These are phyloP conservation scores for Meira miltonrushii DNA, from an alignment of 1,284 basidiomycete species.

Conservation along the genomic window DNA sequence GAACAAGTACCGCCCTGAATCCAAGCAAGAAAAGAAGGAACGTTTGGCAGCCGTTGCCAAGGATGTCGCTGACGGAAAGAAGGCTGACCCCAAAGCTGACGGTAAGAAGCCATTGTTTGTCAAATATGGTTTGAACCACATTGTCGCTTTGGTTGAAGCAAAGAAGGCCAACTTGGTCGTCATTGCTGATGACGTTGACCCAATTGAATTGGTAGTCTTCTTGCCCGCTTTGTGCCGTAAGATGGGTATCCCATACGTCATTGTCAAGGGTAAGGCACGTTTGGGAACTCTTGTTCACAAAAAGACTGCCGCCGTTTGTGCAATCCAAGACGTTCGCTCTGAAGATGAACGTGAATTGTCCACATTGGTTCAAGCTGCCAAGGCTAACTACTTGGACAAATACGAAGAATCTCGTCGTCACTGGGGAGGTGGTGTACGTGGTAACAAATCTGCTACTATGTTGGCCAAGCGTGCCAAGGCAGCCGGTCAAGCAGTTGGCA, in stretches of 20 bases:
- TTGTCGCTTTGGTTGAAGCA: constrained; percentile 79
- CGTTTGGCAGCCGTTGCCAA: constrained; percentile 75
- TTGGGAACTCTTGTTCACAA: constrained; percentile 95
- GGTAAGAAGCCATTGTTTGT: constrained; percentile 82
- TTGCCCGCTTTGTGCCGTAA: constrained; percentile 94
- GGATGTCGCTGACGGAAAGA: constrained; percentile 65
- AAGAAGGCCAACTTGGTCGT: constrained; percentile 96
- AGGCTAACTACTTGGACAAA: constrained; percentile 94
- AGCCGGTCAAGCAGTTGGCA: constrained; percentile 57
- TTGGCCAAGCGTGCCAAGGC: constrained; percentile 91
- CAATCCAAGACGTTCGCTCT: constrained; percentile 85
- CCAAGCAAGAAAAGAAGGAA: constrained; percentile 95
- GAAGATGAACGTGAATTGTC: constrained; percentile 92
- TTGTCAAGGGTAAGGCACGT: constrained; percentile 93
- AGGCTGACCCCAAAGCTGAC: constrained; percentile 51
- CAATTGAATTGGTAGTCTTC: constrained; percentile 91
- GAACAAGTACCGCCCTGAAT: constrained; percentile 91
- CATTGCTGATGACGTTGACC: constrained; percentile 97
- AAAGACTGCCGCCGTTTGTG: constrained; percentile 89
- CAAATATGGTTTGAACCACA: constrained; percentile 97
- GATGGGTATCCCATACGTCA: constrained; percentile 98
- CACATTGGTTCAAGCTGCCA: constrained; percentile 84
- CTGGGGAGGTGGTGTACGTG: constrained; percentile 95
- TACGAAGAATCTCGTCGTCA: constrained; percentile 78
- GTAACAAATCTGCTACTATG: constrained; percentile 86